Percentiles rank a stretch among this genome's conserved stretches.
These are phyloP conservation scores for Colletotrichum sp. DNA, from an alignment of 2,329 filamentous ascomycete species.

Conservation along the genomic window DNA sequence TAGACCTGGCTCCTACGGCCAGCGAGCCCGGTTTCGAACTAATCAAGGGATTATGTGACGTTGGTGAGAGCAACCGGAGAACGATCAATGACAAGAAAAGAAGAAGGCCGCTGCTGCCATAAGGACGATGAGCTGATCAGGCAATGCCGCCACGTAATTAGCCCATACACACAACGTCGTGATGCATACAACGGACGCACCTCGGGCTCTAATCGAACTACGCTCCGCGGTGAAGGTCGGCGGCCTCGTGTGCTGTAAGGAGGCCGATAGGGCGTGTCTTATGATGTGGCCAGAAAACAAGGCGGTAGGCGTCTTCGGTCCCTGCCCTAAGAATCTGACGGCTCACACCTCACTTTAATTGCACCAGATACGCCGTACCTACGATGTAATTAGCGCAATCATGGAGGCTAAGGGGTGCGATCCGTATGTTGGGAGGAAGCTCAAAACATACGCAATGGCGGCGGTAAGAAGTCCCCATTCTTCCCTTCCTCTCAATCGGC, in stretches of 20 bases:
- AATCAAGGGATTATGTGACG: neutral
- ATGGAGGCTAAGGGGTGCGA: neutral
- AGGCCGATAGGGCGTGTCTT: neutral
- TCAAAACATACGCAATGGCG: neutral
- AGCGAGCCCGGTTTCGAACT: neutral
- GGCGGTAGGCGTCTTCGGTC: neutral
- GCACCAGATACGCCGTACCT: neutral
- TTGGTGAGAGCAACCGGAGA: neutral
- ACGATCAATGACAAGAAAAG: neutral
- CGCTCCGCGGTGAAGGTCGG: neutral
- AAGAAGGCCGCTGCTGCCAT: neutral
- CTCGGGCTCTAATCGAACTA: neutral
- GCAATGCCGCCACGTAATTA: neutral
- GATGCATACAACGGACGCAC: neutral
- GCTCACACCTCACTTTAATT: neutral
- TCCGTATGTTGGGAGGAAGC: neutral
- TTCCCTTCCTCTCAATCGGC: neutral
- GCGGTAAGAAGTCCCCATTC: neutral
- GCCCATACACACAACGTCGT: neutral
- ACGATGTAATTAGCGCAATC: neutral
- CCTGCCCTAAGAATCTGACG: neutral
- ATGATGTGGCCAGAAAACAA: neutral
- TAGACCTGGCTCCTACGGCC: neutral
- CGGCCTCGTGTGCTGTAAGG: neutral
- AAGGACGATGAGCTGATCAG: neutral